Conservation (phyloP, 331 rosid genomes). For the Quercus lobata region DNA sequence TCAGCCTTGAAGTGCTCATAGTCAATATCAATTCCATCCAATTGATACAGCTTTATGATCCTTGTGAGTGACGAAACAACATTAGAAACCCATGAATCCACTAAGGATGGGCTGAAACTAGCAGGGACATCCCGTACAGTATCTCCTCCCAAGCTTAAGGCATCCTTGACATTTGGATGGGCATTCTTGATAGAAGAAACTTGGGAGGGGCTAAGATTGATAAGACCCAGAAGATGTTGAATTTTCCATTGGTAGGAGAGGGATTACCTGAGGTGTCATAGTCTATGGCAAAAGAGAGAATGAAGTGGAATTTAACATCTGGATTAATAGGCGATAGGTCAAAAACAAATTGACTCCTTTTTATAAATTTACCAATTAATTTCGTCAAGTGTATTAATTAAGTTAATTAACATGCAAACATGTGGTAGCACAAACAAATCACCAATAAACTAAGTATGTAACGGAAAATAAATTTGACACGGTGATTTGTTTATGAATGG, state of each 20-base stretch:
- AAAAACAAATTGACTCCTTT: too few species aligned
- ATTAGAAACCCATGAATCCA: constrained; percentile 65
- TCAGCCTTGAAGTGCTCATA: constrained; percentile 64
- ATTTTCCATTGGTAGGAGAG: constrained; percentile 57
- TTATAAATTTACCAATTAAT: too few species aligned
- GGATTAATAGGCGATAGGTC: constrained; percentile 21
- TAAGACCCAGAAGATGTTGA: constrained; percentile 59
- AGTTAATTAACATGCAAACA: too few species aligned
- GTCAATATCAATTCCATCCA: constrained; percentile 70
- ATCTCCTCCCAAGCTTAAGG: constrained; percentile 67
- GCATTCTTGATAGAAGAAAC: constrained; percentile 44
- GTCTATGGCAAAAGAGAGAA: constrained; percentile 70
- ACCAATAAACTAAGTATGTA: too few species aligned
- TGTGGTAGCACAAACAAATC: too few species aligned
- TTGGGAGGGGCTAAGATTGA: constrained; percentile 55
- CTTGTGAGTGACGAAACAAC: constrained; percentile 62
- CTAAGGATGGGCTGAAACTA: constrained; percentile 52
- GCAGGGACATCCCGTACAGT: constrained; percentile 22
- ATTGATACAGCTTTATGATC: constrained; percentile 45
- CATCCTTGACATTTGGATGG: constrained; percentile 58
- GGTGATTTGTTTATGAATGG: too few species aligned
- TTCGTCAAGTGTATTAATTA: too few species aligned
- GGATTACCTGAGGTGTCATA: constrained; percentile 50
- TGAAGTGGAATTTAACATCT: constrained; percentile 56
- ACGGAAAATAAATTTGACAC: too few species aligned